A percentile compares a stretch with the other conserved stretches of the same genome.
Evolutionary conservation across 805 yeast species (phyloP).

Genomic region (Naumovozyma dairenensis): DNA sequence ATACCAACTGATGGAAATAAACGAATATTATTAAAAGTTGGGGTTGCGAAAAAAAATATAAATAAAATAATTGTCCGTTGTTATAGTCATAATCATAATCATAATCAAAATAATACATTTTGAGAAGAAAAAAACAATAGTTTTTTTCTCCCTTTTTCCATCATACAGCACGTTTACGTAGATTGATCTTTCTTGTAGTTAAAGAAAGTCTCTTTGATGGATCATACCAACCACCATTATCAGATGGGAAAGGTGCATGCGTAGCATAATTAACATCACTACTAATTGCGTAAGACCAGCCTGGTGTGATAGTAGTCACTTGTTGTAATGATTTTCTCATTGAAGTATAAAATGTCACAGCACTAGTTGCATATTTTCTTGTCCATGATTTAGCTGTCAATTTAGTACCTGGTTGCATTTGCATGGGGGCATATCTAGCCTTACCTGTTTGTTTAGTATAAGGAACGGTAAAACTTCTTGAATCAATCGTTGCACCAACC

Average conservation of each 20-base stretch:
- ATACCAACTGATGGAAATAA: too few relatives aligned
- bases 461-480: constrained; percentile 52
- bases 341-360: constrained; percentile 41
- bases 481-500: constrained; percentile 16
- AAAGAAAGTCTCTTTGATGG: constrained; percentile 39
- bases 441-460: constrained; percentile 68
- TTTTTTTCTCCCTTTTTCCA: too few relatives aligned
- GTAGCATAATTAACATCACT: constrained; percentile 58
- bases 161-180: not conserved
- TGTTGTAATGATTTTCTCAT: constrained; percentile 29
- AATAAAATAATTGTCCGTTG: too few relatives aligned
- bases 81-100: too few relatives aligned
- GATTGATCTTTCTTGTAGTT: constrained; percentile 14
- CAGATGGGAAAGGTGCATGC: constrained; percentile 57
- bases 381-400: constrained; percentile 60
- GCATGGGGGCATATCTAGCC: constrained; percentile 85
- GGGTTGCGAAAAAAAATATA: too few relatives aligned
- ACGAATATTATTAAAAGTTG: too few relatives aligned
- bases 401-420: constrained; percentile 66
- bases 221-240: constrained; percentile 44
- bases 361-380: constrained; percentile 54
- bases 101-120: too few relatives aligned
- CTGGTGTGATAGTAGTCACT: constrained; percentile 68
- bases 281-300: constrained; percentile 62
- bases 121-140: too few relatives aligned